A percentile compares a stretch with the other conserved stretches of the same genome.
These are phyloP conservation scores for Brassica nigra DNA, from an alignment of 345 rosid genomes.

Conservation along the genomic window DNA sequence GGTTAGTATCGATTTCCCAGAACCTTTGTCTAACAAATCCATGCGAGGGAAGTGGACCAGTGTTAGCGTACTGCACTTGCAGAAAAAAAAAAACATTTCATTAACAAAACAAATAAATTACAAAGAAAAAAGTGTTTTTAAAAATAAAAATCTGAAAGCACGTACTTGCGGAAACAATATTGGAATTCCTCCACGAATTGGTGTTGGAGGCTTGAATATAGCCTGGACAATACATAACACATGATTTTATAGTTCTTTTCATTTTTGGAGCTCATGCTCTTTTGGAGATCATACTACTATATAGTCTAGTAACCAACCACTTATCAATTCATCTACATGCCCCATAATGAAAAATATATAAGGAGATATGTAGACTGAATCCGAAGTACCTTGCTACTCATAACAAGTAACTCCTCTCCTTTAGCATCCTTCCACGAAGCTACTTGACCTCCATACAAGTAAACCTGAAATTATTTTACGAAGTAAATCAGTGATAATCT, in stretches of 20 bases:
- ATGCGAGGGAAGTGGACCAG: conserved; percentile 71
- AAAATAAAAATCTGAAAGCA: neutral
- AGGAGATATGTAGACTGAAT: neutral
- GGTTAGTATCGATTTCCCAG: conserved; percentile 74
- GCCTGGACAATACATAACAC: conserved; percentile 51
- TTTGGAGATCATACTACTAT: conserved; percentile 3
- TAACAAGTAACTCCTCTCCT: conserved; percentile 76
- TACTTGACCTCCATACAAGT: conserved; percentile 79
- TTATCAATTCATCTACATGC: neutral
- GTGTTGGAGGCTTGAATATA: conserved; percentile 60
- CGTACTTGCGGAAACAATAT: conserved; percentile 92
- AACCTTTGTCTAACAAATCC: conserved; percentile 82
- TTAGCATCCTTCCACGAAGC: conserved; percentile 86
- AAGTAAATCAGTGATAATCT: neutral
- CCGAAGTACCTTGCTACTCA: conserved; percentile 69
- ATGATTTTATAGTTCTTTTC: neutral
- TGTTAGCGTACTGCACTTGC: conserved; percentile 63
- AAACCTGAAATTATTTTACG: conserved; percentile 52
- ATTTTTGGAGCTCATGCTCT: neutral
- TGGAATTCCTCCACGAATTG: conserved; percentile 93
- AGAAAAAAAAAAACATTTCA: conserved; percentile 6
- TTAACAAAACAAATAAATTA: conserved; percentile 21
- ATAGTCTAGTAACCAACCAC: neutral
- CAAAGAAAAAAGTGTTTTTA: neutral
- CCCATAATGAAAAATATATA: neutral